A percentile compares a stretch with the other conserved stretches of the same genome.
phyloP scores from a whole-genome alignment of 2,329 filamentous ascomycete species.

The Diplodia seriata region DNA sequence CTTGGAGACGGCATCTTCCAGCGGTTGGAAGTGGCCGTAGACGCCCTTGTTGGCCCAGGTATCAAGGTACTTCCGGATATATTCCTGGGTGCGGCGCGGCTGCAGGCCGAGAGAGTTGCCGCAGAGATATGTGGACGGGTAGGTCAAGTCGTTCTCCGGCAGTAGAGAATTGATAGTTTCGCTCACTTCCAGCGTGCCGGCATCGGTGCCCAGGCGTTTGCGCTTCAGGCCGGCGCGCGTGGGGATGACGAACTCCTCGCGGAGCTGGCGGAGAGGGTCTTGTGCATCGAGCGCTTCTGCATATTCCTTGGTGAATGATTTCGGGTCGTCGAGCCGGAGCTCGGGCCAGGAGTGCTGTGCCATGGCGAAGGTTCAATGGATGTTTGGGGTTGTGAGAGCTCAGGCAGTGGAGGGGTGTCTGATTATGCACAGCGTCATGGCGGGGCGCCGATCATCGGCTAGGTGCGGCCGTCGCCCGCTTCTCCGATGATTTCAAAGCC shows the following conservation, averaged over 20 bases:
- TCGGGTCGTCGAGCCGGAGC: constrained; percentile 32
- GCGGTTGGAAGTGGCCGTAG: constrained; percentile 77
- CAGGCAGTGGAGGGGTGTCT: background rate
- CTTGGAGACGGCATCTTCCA: constrained; percentile 71
- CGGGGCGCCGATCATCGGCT: constrained; percentile 16
- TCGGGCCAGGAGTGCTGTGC: background rate
- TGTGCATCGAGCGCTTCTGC: constrained; percentile 45
- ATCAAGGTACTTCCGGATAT: constrained; percentile 75
- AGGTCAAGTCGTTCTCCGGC: constrained; percentile 36
- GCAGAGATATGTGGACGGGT: constrained; percentile 77
- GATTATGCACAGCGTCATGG: constrained; percentile 15
- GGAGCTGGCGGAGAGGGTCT: constrained; percentile 51
- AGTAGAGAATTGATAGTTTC: constrained; percentile 22
- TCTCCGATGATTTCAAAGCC: constrained; percentile 28
- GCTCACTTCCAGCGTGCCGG: constrained; percentile 8
- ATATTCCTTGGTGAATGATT: constrained; percentile 43
- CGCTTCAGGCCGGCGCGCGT: constrained; percentile 74
- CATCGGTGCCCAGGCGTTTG: constrained; percentile 52
- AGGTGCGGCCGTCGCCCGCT: constrained; percentile 6
- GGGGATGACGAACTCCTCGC: constrained; percentile 78
- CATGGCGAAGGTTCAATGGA: constrained; percentile 15
- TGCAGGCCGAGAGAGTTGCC: constrained; percentile 90
- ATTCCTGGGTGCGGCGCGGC: constrained; percentile 69
- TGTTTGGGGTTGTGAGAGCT: background rate
- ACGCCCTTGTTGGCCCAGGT: constrained; percentile 88